Base-by-base conservation (phyloP, 805 yeast species). In the Priceomyces carsonii region DNA sequence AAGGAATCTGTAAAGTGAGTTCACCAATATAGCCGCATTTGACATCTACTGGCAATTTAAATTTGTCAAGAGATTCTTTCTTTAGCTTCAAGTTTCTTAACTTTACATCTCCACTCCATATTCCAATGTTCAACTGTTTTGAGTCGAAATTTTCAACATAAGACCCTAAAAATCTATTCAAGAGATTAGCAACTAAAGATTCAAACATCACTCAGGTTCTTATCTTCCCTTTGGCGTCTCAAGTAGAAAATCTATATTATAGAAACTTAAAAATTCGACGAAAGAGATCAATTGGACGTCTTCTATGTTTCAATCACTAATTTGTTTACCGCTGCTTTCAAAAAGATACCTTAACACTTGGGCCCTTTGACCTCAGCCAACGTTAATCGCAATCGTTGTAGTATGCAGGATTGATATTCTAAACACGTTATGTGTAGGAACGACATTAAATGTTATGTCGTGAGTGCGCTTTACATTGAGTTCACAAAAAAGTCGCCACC, bases 91-190 rank as follows among this genome's bases (percentile, higher is more conserved):
- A 73, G 55, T 90, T 81, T 43, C 73, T 74, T 36, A 93, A 69
- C 55, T 86, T 86, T 19, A 90, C 98, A 67, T 93, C 98, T 23
- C 99, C 99, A 51, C 89, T 79, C 96, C 98, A 90, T 21, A 93
- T 89, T 4, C 98, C 99, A 36, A 93, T 90, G 50, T 93, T 90
- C 51, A 93, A 67, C 54, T 93, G 96, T 47, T 85, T 86, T 12
- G 98, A 89, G 63, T 93, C 99, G 59, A 93, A 93, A 61, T 95
- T 86, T 63, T 95, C 95, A 32, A 91, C 89, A 58, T 89, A 88
- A 19, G 79, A 70, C 1, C 88, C 88, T 27, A 81, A 56, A 39
- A 80, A 71, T 44, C 83, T 55, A 53, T 81, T 81, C 40, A 81
- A 66, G 25, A 81, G 65, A 27, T 73, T 72, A 10, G 87, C 85